These are phyloP conservation scores for Colletotrichum endophyticum DNA, from an alignment of 2,329 filamentous ascomycete species.

Conservation along the genomic window DNA sequence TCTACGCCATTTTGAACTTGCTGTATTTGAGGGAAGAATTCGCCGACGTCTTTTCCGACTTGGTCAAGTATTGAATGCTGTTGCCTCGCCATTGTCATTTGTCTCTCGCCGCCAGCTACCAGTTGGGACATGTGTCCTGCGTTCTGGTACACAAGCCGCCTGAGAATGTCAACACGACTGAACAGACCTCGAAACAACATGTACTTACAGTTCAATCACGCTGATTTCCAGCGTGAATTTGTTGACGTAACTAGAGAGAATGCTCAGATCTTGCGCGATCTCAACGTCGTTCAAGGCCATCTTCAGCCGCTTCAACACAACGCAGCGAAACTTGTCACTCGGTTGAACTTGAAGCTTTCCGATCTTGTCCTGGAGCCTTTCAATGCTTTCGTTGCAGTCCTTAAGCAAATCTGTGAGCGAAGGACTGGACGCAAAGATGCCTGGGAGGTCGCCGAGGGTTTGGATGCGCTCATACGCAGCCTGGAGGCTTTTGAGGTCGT, in stretches of 20 bases:
- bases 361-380: not conserved
- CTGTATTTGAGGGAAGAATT: not conserved
- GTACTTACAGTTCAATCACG: not conserved
- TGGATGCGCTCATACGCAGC: not conserved
- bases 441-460: not conserved
- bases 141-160: not conserved
- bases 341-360: not conserved
- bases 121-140: not conserved
- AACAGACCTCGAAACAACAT: rapidly evolving
- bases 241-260: not conserved
- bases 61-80: not conserved
- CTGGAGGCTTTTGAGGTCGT: not conserved
- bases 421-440: not conserved
- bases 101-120: not conserved
- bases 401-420: not conserved
- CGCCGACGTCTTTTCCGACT: not conserved
- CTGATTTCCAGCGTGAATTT: not conserved
- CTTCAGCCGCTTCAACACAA: not conserved
- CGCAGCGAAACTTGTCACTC: not conserved
- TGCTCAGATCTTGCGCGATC: not conserved
- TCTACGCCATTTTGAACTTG: not conserved
- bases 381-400: not conserved
- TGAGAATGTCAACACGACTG: not conserved
- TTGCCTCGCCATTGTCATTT: rapidly evolving
- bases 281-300: not conserved